A percentile compares a stretch with the other conserved stretches of the same genome.
Conservation (phyloP, 192 early-diverging fungal genomes). For the Coemansia sp. region DNA sequence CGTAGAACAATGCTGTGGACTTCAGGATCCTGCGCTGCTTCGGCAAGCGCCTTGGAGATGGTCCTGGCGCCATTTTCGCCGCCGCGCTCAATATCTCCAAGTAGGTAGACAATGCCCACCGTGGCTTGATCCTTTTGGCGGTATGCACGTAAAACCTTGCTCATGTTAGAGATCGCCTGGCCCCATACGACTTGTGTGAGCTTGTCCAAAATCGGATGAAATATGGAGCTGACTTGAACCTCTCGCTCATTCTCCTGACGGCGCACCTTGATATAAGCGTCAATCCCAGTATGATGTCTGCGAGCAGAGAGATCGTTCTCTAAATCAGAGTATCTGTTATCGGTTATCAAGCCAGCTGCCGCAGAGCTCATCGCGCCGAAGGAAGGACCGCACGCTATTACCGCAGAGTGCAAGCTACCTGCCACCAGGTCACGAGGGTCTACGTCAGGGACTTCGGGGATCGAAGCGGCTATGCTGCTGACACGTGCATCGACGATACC, state of each 20-base stretch:
- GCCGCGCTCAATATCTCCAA: conserved; percentile 60
- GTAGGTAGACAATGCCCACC: conserved; percentile 69
- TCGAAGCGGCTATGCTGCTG: conserved; percentile 3
- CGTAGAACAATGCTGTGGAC: conserved; percentile 68
- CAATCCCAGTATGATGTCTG: not conserved
- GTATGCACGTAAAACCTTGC: not conserved
- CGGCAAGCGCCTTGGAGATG: conserved; percentile 55
- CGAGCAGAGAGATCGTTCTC: not conserved
- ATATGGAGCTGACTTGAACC: not conserved
- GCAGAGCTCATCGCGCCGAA: not conserved
- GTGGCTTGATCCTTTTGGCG: conserved; percentile 16
- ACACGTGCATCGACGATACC: conserved; percentile 58
- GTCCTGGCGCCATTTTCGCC: conserved; percentile 47
- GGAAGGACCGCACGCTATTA: not conserved
- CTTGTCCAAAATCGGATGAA: not conserved
- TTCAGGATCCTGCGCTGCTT: conserved; percentile 60
- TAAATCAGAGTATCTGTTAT: not conserved
- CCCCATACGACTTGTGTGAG: not conserved
- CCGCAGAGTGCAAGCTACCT: not conserved
- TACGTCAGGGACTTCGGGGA: not conserved
- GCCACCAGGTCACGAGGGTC: not conserved
- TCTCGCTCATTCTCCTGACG: conserved; percentile 11
- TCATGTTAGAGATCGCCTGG: not conserved
- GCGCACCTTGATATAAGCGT: not conserved
- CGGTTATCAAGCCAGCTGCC: not conserved